These are phyloP conservation scores for Periconia sp. DNA, from an alignment of 2,329 filamentous ascomycete genomes.

Conservation along the genomic window DNA sequence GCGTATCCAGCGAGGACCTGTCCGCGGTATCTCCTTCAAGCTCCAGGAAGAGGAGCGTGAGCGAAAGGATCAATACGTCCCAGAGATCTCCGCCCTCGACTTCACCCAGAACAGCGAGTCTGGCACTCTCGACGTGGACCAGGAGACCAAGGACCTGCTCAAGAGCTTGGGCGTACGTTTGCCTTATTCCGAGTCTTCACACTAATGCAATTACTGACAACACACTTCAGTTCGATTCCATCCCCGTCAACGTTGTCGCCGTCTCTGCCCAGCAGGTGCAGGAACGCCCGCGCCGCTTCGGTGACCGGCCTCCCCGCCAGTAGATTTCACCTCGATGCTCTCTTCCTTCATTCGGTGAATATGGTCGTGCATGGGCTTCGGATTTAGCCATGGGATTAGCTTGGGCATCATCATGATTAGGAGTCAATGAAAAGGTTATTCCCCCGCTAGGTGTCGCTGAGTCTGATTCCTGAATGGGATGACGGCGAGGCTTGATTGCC, in stretches of 20 bases:
- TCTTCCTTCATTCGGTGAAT: conserved; percentile 41
- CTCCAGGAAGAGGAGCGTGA: conserved; percentile 99
- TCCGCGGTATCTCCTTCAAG: conserved; percentile 99
- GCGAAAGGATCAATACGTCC: conserved; percentile 99
- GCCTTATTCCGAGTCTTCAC: neutral
- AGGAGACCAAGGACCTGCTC: conserved; percentile 99
- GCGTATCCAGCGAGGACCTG: conserved; percentile 98
- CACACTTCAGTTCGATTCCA: conserved; percentile 81
- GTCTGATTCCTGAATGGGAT: conserved; percentile 57
- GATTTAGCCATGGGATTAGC: conserved; percentile 79
- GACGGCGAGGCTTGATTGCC: conserved; percentile 90
- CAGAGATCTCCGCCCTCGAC: conserved; percentile 97
- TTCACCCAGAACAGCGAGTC: conserved; percentile 93
- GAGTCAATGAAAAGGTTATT: conserved; percentile 51
- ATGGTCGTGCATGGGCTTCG: conserved; percentile 83
- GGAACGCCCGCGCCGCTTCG: conserved; percentile 82
- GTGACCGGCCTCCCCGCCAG: conserved; percentile 61
- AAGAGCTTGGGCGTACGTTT: conserved; percentile 94
- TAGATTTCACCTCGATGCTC: conserved; percentile 58
- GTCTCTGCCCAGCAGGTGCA: conserved; percentile 86
- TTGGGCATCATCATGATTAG: conserved; percentile 79
- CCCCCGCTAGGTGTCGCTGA: conserved; percentile 85
- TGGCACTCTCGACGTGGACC: conserved; percentile 93
- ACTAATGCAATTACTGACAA: conserved; percentile 13
- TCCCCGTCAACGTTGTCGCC: conserved; percentile 93